These are phyloP conservation scores for Detonula confervacea DNA, from an alignment of 352 stramenopile species.

Conservation along the genomic window DNA sequence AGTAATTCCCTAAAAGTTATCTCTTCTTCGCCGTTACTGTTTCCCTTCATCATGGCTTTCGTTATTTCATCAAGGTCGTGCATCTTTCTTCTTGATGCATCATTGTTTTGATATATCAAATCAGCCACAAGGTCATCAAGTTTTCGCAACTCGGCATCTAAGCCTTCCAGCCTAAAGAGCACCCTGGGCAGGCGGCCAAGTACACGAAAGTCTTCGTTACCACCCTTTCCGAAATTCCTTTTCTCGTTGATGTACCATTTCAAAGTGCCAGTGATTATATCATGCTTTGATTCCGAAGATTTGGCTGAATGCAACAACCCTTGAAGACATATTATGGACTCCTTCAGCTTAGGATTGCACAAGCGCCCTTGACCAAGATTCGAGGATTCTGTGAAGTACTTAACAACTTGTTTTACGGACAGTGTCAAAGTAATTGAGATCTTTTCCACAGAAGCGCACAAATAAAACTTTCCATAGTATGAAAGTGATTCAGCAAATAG, in stretches of 20 bases:
- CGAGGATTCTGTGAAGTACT: constrained; percentile 28
- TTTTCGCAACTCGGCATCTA: constrained; percentile 43
- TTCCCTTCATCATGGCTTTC: background rate
- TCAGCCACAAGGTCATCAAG: constrained; percentile 25
- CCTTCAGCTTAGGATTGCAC: constrained; percentile 26
- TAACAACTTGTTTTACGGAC: constrained; percentile 41
- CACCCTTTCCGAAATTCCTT: constrained; percentile 12
- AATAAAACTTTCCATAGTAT: constrained; percentile 34
- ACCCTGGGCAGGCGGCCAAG: constrained; percentile 45
- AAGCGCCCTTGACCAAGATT: too few species aligned
- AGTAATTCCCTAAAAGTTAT: constrained; percentile 26
- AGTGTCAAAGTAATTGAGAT: constrained; percentile 33
- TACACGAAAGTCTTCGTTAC: constrained; percentile 29
- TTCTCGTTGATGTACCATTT: constrained; percentile 40
- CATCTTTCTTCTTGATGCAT: constrained; percentile 14
- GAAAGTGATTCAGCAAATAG: constrained; percentile 34
- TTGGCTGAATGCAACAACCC: constrained; percentile 39
- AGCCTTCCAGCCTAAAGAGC: constrained; percentile 36
- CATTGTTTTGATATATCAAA: background rate
- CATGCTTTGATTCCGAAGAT: background rate
- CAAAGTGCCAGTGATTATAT: constrained; percentile 34
- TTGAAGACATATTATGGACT: constrained; percentile 40
- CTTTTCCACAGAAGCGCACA: constrained; percentile 49
- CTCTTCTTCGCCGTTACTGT: background rate
- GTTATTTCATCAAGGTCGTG: constrained; percentile 25